Base-by-base conservation (phyloP, 805 yeast species). In the Zygoascus flipseniorum region DNA sequence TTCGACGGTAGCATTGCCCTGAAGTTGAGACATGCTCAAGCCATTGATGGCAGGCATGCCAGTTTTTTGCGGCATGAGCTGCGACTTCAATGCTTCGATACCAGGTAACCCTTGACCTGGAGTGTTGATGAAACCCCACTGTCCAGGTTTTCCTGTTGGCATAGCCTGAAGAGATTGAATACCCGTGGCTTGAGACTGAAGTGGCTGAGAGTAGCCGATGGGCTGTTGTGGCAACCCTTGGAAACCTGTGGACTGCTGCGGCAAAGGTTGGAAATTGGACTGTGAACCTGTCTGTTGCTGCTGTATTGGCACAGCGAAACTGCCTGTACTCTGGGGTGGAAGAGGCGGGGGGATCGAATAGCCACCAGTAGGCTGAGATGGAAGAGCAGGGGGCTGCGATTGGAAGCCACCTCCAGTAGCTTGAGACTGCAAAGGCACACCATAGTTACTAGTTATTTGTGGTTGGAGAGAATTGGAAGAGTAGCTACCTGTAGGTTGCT, bases 101-200 rank as follows among this genome's bases (percentile, higher is more conserved):
- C 88, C 88, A 2, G 89, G 88, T 31, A 85, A 75, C 3, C 85
- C 87, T 39, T 85, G 83, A 0, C 85, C 78, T 11, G 88, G 86
- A 53, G 76, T 76, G 31, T 83, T 76, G 45, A 82, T 82, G 72
- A 85, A 82, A 3, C 90, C 89, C 90, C 90, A 83, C 66, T 85
- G 82, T 20, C 90, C 90, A 0, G 89, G 90, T 58, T 70, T 75
- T 6, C 90, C 90, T 0, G 81, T 78, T 2, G 75, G 70, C 67
- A 75, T 79, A 2, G 75, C 62, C 47, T 61, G 65, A 42, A 73
- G 61, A 14, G 66, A 58, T 43, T 65, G 66, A 20, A 28, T 20
- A 14, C 67, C 69, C 16, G 69, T 60, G n/a, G 59, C 39, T 50
- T 69, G 73, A 8, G 69, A 63, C 52, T 65, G 72, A 51, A 65